Percentiles rank a stretch among this genome's conserved stretches.
These are phyloP conservation scores for Myxozyma neotropica DNA, from an alignment of 805 yeast species.

Conservation along the genomic window DNA sequence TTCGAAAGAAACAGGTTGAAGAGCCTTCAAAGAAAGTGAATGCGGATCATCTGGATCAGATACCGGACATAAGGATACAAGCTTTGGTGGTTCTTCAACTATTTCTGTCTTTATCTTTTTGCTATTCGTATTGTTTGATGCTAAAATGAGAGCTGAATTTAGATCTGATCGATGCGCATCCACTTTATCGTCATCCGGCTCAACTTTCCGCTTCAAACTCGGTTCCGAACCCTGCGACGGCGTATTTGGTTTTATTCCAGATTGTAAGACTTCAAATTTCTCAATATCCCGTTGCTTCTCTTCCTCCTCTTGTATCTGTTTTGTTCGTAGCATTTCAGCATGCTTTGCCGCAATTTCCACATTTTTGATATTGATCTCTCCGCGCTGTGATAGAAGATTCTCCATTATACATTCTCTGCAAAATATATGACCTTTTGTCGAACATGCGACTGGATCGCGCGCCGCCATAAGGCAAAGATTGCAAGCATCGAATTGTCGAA, in stretches of 20 bases:
- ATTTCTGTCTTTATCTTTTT: background rate
- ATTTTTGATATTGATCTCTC: slow-evolving; percentile 22
- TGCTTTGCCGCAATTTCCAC: slow-evolving; percentile 15
- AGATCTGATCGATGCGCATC: background rate
- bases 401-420: slow-evolving; percentile 33
- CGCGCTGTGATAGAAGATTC: slow-evolving; percentile 30
- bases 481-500: slow-evolving; percentile 32
- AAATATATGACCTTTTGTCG: slow-evolving; percentile 30
- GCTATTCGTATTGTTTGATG: background rate
- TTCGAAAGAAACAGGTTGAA: slow-evolving; percentile 21
- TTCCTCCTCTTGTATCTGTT: slow-evolving; percentile 3
- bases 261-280: slow-evolving; percentile 27
- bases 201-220: slow-evolving; percentile 15
- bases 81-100: background rate
- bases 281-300: slow-evolving; percentile 8
- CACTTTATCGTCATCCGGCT: background rate
- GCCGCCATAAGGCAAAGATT: slow-evolving; percentile 32
- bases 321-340: slow-evolving; percentile 7
- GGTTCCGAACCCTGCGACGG: background rate
- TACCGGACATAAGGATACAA: slow-evolving; percentile 26
- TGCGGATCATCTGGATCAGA: slow-evolving; percentile 26
- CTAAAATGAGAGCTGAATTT: background rate
- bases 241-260: slow-evolving; percentile 9
- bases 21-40: slow-evolving; percentile 17
- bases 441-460: slow-evolving; percentile 35